These are phyloP conservation scores for Cantharellus cinnabarinus DNA, from an alignment of 768 basidiomycete genomes.

Conservation along the genomic window DNA sequence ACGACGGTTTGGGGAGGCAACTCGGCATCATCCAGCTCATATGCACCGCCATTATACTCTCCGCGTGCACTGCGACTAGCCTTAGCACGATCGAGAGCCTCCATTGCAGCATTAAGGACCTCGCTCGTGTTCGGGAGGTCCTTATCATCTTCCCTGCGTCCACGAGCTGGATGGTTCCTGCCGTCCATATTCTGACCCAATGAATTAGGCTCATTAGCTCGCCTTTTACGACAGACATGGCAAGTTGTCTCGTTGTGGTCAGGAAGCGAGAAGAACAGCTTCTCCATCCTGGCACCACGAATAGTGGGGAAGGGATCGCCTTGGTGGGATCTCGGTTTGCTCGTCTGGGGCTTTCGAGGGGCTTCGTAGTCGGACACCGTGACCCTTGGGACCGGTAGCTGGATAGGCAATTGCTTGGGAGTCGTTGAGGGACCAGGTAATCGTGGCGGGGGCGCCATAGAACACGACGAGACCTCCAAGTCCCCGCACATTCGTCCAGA, in stretches of 20 bases:
- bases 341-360: not conserved
- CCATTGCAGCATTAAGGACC: not conserved
- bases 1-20: conserved; percentile 79
- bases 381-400: not conserved
- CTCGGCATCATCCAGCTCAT: conserved; percentile 18
- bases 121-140: conserved; percentile 1
- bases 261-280: conserved; percentile 61
- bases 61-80: not conserved
- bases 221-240: conserved; percentile 30
- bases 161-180: not conserved
- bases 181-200: not conserved
- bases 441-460: not conserved
- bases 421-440: conserved; percentile 12
- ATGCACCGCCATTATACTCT: conserved; percentile 13
- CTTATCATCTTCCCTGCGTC: conserved; percentile 3
- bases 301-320: conserved; percentile 63
- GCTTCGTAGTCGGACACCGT: not conserved
- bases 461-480: not conserved
- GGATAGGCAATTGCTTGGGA: not conserved
- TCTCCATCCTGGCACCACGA: conserved; percentile 54
- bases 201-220: not conserved
- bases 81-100: not conserved
- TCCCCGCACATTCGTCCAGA: not conserved
- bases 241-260: conserved; percentile 56
- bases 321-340: not conserved